These are phyloP conservation scores for Yamadazyma phyllophila DNA, from an alignment of 805 yeast species.

Conservation along the genomic window DNA sequence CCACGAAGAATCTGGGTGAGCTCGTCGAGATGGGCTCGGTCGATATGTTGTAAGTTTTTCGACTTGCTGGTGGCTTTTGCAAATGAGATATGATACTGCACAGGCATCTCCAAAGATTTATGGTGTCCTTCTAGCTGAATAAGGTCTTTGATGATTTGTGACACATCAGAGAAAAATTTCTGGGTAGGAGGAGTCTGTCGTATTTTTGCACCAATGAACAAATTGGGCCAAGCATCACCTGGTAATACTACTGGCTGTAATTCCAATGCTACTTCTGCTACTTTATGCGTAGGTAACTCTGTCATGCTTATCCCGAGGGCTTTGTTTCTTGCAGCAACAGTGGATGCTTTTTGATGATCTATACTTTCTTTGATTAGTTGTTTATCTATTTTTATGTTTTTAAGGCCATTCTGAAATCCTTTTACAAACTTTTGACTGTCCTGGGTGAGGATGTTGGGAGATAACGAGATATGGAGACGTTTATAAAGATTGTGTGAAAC, in stretches of 20 bases:
- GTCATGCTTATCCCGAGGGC: too few relatives aligned
- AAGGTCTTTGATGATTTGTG: background rate
- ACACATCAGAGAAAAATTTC: conserved; percentile 3
- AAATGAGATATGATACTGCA: background rate
- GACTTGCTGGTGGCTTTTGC: background rate
- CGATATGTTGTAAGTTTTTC: background rate
- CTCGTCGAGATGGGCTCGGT: background rate
- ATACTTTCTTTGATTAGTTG: background rate
- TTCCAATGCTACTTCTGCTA: background rate
- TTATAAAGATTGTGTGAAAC: background rate
- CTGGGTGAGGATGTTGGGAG: background rate
- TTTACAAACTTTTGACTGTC: background rate
- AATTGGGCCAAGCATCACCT: conserved; percentile 1
- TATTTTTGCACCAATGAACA: conserved; percentile 5
- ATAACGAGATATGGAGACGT: background rate
- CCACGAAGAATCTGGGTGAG: background rate
- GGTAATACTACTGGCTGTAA: conserved; percentile 1
- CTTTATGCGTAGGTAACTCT: background rate
- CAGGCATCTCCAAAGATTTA: background rate
- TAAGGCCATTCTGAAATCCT: background rate
- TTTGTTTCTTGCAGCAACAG: background rate
- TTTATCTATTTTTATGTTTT: background rate
- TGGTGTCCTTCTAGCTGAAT: background rate
- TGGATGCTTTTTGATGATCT: background rate
- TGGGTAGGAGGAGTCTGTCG: background rate